Evolutionary conservation across 2,329 filamentous ascomycete genomes (phyloP).

Genomic region (Colletotrichum salicis): DNA sequence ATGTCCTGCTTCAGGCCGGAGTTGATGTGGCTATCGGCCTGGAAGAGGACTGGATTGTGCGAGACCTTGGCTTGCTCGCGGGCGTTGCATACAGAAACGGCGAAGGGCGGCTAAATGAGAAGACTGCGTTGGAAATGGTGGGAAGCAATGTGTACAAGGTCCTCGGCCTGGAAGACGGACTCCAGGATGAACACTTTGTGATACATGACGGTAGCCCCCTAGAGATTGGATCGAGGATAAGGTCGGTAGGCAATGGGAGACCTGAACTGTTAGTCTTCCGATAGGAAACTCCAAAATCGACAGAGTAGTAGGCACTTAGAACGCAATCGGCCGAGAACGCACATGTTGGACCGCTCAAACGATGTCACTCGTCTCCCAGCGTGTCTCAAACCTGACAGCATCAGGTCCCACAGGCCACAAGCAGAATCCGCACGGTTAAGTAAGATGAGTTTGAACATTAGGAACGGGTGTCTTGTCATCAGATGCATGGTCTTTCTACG

Average conservation of each 20-base stretch:
- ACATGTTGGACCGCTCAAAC: no score
- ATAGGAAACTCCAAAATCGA: not conserved
- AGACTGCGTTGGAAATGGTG: conserved; percentile 66
- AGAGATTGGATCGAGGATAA: conserved; percentile 66
- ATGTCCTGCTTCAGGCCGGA: conserved; percentile 66
- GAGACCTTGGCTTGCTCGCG: conserved; percentile 68
- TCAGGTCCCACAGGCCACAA: no score
- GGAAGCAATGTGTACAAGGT: conserved; percentile 67
- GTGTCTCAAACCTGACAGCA: no score
- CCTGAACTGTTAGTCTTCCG: not conserved
- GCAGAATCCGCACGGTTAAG: no score
- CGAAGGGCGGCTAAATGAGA: conserved; percentile 62
- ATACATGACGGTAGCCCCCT: conserved; percentile 73
- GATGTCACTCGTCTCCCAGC: no score
- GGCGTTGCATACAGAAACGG: conserved; percentile 69
- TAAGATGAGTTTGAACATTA: no score
- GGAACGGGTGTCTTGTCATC: no score
- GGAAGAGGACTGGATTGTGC: conserved; percentile 70
- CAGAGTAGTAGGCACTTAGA: not conserved
- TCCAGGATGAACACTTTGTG: conserved; percentile 56
- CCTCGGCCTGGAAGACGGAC: conserved; percentile 56
- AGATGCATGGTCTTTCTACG: not conserved
- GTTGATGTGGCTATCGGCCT: conserved; percentile 68
- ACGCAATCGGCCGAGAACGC: no score
- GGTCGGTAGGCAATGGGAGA: conserved; percentile 59